These are phyloP conservation scores for Sarocladium brachiariae DNA, from an alignment of 2,329 filamentous ascomycete species.

Conservation along the genomic window DNA sequence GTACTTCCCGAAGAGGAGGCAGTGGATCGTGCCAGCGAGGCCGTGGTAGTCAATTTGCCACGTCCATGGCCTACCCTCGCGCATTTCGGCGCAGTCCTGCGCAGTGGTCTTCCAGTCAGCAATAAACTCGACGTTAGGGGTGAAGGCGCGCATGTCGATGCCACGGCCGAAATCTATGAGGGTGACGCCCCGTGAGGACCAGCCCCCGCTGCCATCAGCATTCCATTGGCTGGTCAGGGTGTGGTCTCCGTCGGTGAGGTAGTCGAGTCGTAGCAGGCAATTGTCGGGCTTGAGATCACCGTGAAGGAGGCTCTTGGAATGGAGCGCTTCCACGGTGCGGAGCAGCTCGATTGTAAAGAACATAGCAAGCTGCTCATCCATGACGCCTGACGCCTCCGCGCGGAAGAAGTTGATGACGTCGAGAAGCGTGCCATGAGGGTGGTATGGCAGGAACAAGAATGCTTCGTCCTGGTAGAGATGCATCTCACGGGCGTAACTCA, in stretches of 20 bases:
- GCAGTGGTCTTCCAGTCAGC: constrained; percentile 89
- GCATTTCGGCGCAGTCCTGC: constrained; percentile 92
- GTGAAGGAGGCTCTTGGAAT: constrained; percentile 73
- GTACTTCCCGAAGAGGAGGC: constrained; percentile 87
- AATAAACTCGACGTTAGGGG: constrained; percentile 68
- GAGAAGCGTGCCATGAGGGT: constrained; percentile 86
- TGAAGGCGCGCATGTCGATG: constrained; percentile 88
- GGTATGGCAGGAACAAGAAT: constrained; percentile 81
- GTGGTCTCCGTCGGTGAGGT: constrained; percentile 29
- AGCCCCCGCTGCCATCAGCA: constrained; percentile 68
- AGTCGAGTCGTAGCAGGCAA: constrained; percentile 77
- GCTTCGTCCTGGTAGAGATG: constrained; percentile 88
- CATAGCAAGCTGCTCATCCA: constrained; percentile 91
- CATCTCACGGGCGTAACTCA: constrained; percentile 81
- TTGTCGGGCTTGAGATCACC: constrained; percentile 96
- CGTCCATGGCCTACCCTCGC: constrained; percentile 89
- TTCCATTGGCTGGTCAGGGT: constrained; percentile 59
- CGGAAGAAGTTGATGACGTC: constrained; percentile 87
- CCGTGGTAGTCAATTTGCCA: constrained; percentile 97
- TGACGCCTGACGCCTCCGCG: constrained; percentile 61
- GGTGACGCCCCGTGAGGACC: constrained; percentile 70
- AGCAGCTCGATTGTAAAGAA: constrained; percentile 91
- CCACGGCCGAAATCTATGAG: constrained; percentile 93
- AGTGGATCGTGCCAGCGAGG: constrained; percentile 80
- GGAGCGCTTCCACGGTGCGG: constrained; percentile 81